phyloP scores from a whole-genome alignment of 2,329 filamentous ascomycete genomes.

The Arachnomyces sp. region DNA sequence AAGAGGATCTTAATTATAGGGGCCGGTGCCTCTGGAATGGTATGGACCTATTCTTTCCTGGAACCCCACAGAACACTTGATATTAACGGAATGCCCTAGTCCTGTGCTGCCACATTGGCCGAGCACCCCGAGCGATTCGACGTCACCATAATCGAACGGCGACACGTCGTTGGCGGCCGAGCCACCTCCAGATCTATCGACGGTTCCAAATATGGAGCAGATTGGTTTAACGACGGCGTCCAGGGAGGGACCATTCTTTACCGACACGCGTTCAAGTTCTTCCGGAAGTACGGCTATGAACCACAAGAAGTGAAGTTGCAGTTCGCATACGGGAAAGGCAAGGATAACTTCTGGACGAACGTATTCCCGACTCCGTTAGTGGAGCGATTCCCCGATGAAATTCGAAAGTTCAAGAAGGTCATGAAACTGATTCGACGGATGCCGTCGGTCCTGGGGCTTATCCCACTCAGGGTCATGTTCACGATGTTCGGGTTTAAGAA shows the following conservation, averaged over 20 bases:
- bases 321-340: slow-evolving; percentile 52
- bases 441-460: slow-evolving; percentile 47
- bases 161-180: slow-evolving; percentile 52
- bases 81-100: slow-evolving; percentile 31
- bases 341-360: slow-evolving; percentile 53
- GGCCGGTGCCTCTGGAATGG: slow-evolving; percentile 56
- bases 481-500: slow-evolving; percentile 60
- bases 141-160: slow-evolving; percentile 54
- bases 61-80: background rate
- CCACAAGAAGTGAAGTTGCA: slow-evolving; percentile 52
- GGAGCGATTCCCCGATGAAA: slow-evolving; percentile 47
- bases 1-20: slow-evolving; percentile 53
- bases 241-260: slow-evolving; percentile 55
- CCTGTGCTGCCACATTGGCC: slow-evolving; percentile 58
- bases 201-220: slow-evolving; percentile 48
- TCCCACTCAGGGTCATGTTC: slow-evolving; percentile 56
- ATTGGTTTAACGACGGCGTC: slow-evolving; percentile 55
- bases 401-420: slow-evolving; percentile 46
- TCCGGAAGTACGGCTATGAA: slow-evolving; percentile 48
- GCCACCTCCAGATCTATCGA: slow-evolving; percentile 52
- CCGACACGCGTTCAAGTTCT: slow-evolving; percentile 55
- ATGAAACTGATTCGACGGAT: slow-evolving; percentile 48
- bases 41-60: slow-evolving; percentile 16
- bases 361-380: slow-evolving; percentile 51
- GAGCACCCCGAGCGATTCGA: slow-evolving; percentile 58